A percentile compares a stretch with the other conserved stretches of the same genome.
These are phyloP conservation scores for Cladosporium oxysporum DNA, from an alignment of 2,329 filamentous ascomycete genomes.

Conservation along the genomic window DNA sequence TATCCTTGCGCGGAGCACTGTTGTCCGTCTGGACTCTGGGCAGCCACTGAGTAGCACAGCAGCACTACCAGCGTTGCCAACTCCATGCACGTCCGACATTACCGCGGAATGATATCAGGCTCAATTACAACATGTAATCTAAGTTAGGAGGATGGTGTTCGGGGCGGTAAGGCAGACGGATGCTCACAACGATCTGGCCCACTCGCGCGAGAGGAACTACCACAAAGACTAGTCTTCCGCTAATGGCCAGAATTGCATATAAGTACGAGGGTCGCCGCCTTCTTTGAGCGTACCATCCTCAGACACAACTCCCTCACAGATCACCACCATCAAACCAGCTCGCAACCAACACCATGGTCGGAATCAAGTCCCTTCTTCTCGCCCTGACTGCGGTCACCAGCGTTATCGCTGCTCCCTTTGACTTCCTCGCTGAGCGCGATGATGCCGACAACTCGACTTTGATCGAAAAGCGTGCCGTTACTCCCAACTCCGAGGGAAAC, in stretches of 20 bases:
- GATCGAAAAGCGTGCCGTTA: conserved; percentile 42
- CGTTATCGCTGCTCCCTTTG: conserved; percentile 41
- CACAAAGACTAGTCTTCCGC: not conserved
- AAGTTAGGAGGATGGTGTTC: not conserved
- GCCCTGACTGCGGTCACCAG: conserved; percentile 39
- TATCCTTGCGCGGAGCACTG: conserved; percentile 4
- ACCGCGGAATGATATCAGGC: conserved; percentile 2
- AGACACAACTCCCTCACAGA: not conserved
- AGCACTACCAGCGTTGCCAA: not conserved
- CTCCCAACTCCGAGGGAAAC: conserved; percentile 49
- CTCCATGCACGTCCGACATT: not conserved
- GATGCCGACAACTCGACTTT: conserved; percentile 35
- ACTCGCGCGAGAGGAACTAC: not conserved
- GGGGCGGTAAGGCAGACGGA: not conserved
- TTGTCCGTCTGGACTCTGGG: conserved; percentile 8
- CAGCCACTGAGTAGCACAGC: not conserved
- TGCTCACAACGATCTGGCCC: not conserved
- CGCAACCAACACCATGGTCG: conserved; percentile 6
- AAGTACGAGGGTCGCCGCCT: not conserved
- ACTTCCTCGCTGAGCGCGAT: conserved; percentile 25
- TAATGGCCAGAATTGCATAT: not conserved
- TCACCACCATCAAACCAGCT: not conserved
- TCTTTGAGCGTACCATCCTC: not conserved
- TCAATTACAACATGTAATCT: conserved; percentile 11
- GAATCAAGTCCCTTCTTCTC: conserved; percentile 36